phyloP scores from a whole-genome alignment of 2,329 filamentous ascomycete species.

The Botryotinia narcissicola region DNA sequence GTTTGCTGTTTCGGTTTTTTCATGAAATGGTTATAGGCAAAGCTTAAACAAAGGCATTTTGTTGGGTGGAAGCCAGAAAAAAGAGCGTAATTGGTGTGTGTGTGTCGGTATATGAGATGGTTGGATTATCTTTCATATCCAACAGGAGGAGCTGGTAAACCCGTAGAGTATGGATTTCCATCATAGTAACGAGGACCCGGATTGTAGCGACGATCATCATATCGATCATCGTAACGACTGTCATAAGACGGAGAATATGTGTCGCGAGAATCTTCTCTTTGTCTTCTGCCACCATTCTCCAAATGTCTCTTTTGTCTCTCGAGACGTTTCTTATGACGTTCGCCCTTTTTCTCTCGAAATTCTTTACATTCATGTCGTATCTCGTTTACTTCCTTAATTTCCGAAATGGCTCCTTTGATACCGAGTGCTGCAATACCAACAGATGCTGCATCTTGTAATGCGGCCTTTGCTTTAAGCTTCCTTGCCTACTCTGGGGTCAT shows the following conservation, averaged over 20 bases:
- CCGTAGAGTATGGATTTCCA: conserved; percentile 45
- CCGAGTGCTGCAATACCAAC: conserved; percentile 65
- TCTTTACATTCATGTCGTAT: conserved; percentile 55
- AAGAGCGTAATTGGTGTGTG: background rate
- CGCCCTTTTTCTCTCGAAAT: conserved; percentile 50
- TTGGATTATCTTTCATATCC: conserved; percentile 30
- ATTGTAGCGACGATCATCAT: conserved; percentile 35
- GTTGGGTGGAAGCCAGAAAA: background rate
- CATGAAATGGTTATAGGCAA: conserved; percentile 2
- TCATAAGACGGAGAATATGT: conserved; percentile 16
- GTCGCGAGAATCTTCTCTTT: conserved; percentile 16
- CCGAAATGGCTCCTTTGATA: conserved; percentile 61
- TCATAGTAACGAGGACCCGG: conserved; percentile 45
- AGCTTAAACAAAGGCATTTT: conserved; percentile 20
- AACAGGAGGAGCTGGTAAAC: conserved; percentile 38
- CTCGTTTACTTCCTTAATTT: conserved; percentile 67
- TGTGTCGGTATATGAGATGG: background rate
- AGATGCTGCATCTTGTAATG: conserved; percentile 62
- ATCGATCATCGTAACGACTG: conserved; percentile 24
- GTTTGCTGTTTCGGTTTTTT: background rate
- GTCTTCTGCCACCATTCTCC: conserved; percentile 25
- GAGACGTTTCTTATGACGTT: conserved; percentile 45
- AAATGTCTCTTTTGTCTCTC: conserved; percentile 42
- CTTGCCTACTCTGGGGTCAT: conserved; percentile 61
- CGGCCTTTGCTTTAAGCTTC: conserved; percentile 61